Evolutionary conservation across 495 filamentous ascomycete genomes (phyloP), one percentile per base, ranked within the genome.

Genomic region (Symbiotaphrina buchneri): DNA sequence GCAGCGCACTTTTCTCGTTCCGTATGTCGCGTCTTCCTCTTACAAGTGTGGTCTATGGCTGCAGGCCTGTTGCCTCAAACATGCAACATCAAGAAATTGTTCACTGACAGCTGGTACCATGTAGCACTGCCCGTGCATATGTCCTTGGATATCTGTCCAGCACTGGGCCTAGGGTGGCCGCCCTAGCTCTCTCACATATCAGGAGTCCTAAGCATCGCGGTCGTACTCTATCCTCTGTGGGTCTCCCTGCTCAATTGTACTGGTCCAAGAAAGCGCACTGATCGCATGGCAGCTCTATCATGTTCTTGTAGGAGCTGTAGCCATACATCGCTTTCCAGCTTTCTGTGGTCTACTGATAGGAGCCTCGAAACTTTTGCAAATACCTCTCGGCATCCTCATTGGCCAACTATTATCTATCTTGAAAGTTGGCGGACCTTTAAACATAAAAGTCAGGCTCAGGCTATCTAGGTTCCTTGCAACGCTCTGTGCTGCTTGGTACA

Each of bases 291-390:
- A 62, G 58, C 32, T 61, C 25, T 37, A 36, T 28, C 42, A 39
- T 16, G 42, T 56, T 29, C 37, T 65, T 18, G 46, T 43, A 22
- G 41, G 44, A 32, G 41, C 56, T 30, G 30, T 61, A 16, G 52
- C 52, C 15, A 27, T 52, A 14, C 47, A 58, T 41, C 51, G 73
- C 23, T 87, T 92, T 43, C 78, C 84, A 19, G 68, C 79, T 4
- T 87, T 82, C 45, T 91, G 83, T 51, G 84, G 65, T 7, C 50
- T 58, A 10, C 50, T 87, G 11, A 63, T 85, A 27, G 80, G 78
- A 21, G 75, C 78, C 18, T 79, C 72, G 36, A 79, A 74, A 10
- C 40, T 83, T 28, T 50, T 87, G n/a, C 70, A 74, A 27, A 11
- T 37, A 10, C 63, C 37, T 24, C 31, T 60, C 35, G 38, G 44